phyloP scores from a whole-genome alignment of 352 stramenopile genomes.

The Phytophthora tubulina region DNA sequence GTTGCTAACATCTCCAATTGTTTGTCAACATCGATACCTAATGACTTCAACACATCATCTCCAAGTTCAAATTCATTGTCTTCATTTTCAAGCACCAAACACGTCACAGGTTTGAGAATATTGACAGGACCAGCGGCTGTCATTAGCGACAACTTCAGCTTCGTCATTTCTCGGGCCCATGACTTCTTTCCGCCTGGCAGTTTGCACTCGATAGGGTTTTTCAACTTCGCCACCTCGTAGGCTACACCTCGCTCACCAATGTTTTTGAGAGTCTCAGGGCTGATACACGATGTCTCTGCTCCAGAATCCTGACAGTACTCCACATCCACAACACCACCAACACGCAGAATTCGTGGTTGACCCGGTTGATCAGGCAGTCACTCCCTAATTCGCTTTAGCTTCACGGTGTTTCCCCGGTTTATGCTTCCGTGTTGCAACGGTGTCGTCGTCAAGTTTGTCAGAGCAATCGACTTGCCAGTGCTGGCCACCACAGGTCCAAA shows the following conservation, averaged over 20 bases:
- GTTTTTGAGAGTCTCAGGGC: slow-evolving; percentile 21
- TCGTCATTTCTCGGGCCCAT: slow-evolving; percentile 3
- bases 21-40: slow-evolving; percentile 17
- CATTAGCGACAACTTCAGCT: slow-evolving; percentile 7
- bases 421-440: background rate
- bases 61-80: slow-evolving; percentile 20
- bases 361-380: slow-evolving; percentile 9
- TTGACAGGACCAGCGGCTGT: slow-evolving; percentile 18
- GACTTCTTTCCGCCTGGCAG: slow-evolving; percentile 10
- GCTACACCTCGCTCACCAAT: slow-evolving; percentile 10
- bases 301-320: slow-evolving; percentile 25
- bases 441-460: background rate
- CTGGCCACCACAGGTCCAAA: slow-evolving; percentile 28
- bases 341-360: slow-evolving; percentile 5
- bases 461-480: slow-evolving; percentile 18
- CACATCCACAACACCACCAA: slow-evolving; percentile 15
- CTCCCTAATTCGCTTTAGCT: slow-evolving; percentile 22
- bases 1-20: slow-evolving; percentile 20
- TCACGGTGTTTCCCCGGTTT: slow-evolving; percentile 15
- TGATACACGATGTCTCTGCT: slow-evolving; percentile 24
- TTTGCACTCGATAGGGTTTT: slow-evolving; percentile 15
- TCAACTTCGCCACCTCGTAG: background rate
- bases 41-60: slow-evolving; percentile 21
- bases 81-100: slow-evolving; percentile 20
- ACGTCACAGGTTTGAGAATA: slow-evolving; percentile 16